Base-by-base conservation (phyloP, 2,329 filamentous ascomycete species). In the Bipolaris oryzae region DNA sequence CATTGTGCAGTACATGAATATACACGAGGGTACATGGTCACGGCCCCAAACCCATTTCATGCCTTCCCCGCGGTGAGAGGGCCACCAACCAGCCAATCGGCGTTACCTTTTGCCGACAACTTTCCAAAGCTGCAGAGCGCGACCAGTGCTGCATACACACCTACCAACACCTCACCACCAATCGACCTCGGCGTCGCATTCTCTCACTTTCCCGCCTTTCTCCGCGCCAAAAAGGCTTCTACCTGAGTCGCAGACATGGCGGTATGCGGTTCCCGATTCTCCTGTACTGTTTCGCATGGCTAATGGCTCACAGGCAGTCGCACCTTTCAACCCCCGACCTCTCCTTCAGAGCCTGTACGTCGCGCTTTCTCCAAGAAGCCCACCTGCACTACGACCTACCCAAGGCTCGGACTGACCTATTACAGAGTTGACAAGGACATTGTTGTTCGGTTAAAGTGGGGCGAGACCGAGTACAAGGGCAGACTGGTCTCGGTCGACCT, bases 381-480 rank as follows among this genome's bases (percentile, higher is more conserved):
- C 15, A 18, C 45, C 5, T 41, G n/a, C 18, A 9, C 38, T 10
- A 13, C 6, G 28, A 31, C 28, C 28, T 31, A 31, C 28, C 10
- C 31, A 3, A 10, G 11, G 18, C 33, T 23, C 28, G 13, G 47
- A 49, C 62, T 69, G 53, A 70, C 50, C 11, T 16, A 7, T 13
- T 53, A 21, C 64, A 92, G 89, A 63, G 90, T 99, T 79, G 90
- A 96, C 82, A 90, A 96, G 77, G 87, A 94, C 73, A 88, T 99
- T 73, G 84, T 93, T 62, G 90, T 99, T 63, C 91, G 93, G 70
- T 85, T 99, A 64, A 99, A 99, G 85, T 99, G 95, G 95, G 92
- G 92, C 69, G 89, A 97, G 79, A 95, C 92, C 58, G 95, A 99
- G 78, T 99, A 99, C 85, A 96, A 94, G 78, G 95, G 95, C 76